phyloP scores from a whole-genome alignment of 345 rosid species.

The Schrenkiella parvula region DNA sequence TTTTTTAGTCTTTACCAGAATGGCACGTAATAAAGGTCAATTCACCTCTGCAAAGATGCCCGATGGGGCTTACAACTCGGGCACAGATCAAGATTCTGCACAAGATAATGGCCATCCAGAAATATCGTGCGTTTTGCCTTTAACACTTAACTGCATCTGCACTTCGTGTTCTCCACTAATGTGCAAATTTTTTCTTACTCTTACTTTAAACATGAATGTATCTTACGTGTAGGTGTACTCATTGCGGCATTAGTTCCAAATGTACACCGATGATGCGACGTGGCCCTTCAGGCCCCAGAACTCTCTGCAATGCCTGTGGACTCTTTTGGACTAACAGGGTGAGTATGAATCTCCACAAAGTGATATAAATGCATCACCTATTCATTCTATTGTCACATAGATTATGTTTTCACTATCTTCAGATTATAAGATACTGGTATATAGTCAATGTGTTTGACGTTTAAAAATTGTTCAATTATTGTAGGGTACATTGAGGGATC shows the following conservation, averaged over 20 bases:
- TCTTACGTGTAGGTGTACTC: conserved; percentile 60
- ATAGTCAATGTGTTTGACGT: neutral
- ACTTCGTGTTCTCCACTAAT: neutral
- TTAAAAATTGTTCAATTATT: neutral
- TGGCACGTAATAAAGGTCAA: conserved; percentile 98
- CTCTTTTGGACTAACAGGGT: conserved; percentile 96
- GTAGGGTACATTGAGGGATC: conserved; percentile 37
- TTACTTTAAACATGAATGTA: neutral
- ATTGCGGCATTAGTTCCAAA: conserved; percentile 84
- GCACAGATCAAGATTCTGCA: conserved; percentile 59
- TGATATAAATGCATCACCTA: neutral
- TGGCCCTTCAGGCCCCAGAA: conserved; percentile 93
- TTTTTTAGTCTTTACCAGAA: conserved; percentile 44
- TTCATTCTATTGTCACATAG: neutral
- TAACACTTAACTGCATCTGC: conserved; percentile 1
- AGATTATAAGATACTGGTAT: neutral
- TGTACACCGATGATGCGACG: conserved; percentile 99
- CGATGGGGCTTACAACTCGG: conserved; percentile 58
- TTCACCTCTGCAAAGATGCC: conserved; percentile 70
- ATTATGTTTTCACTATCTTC: neutral
- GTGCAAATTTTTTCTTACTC: neutral
- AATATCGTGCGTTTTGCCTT: conserved; percentile 54
- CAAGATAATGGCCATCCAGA: conserved; percentile 66
- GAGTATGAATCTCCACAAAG: conserved; percentile 18
- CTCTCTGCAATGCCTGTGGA: conserved; percentile 99